Evolutionary conservation across 23 red algal genomes (phyloP), one percentile per base, ranked within the genome.

Genomic region (Gracilaria caudata): DNA sequence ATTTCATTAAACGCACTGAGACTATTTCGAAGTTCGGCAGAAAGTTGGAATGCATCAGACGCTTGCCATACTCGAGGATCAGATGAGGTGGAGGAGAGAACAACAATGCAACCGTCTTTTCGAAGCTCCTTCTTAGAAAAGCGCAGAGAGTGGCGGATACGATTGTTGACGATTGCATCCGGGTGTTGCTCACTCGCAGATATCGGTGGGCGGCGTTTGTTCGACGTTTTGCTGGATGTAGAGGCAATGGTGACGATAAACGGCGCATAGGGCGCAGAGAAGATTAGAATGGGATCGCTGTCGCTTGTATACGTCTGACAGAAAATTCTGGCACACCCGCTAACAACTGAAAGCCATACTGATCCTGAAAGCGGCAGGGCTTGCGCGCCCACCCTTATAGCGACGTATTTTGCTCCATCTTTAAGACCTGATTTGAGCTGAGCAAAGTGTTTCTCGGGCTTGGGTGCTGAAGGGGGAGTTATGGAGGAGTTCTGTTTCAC

Each of bases 251-350:
- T 49, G 70, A 75, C 38, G 37, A 75, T 43, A 16, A 75, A 75
- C 28, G 70, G 70, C 20, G 70, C 37, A n/a, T 46, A 75, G 20
- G 70, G 70, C 39, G 70, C 70, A 12, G 70, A 75, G 21, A 75
- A 43, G 24, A 75, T 24, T 6, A 75, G 38, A 75, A 75, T 33
- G 4, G 70, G 70, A 36, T 75, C 70, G 39, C 39, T 23, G 14
- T 75, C 39, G 43, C 38, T 75, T 7, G 70, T 46, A 19, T 39
- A 29, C 1, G 43, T 75, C 24, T 14, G 70, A 26, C 70, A 38
- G 40, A 75, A 75, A 26, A 75, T 16, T 2, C 23, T 47, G 37
- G 40, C 70, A 47, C 25, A 11, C 5, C 70, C 70, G 11, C 13
- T 19, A 17, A 34, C 39, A 12, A 75, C 70, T 29, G 70, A 75